These are phyloP conservation scores for Syncephalastrum monosporum DNA, from an alignment of 371 early-diverging fungal species.

Conservation along the genomic window DNA sequence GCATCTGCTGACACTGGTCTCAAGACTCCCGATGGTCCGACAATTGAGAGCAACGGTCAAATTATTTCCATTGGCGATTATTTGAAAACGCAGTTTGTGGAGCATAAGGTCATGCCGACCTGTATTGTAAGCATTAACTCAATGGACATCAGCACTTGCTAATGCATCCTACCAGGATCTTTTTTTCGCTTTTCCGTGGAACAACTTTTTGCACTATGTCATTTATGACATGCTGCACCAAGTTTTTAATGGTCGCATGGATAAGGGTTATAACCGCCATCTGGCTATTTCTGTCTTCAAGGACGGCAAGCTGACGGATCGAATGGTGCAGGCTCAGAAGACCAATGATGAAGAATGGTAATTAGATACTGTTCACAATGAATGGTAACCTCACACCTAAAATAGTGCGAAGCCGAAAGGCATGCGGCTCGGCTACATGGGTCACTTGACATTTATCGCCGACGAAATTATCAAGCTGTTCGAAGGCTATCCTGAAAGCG, in stretches of 20 bases:
- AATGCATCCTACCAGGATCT: slow-evolving; percentile 44
- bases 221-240: slow-evolving; percentile 97
- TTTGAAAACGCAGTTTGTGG: slow-evolving; percentile 65
- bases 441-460: slow-evolving; percentile 93
- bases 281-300: slow-evolving; percentile 78
- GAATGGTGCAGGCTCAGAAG: slow-evolving; percentile 40
- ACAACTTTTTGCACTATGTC: slow-evolving; percentile 95
- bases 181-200: slow-evolving; percentile 91
- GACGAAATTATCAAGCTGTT: slow-evolving; percentile 90
- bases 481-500: slow-evolving; percentile 64
- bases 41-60: slow-evolving; percentile 2
- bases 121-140: slow-evolving; percentile 39
- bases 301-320: slow-evolving; percentile 61
- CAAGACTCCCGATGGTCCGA: background rate
- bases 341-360: slow-evolving; percentile 42
- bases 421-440: slow-evolving; percentile 95
- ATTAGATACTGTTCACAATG: background rate
- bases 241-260: slow-evolving; percentile 83
- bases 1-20: background rate
- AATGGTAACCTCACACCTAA: background rate
- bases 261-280: slow-evolving; percentile 60
- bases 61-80: slow-evolving; percentile 63
- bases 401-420: slow-evolving; percentile 79
- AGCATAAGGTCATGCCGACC: slow-evolving; percentile 61
- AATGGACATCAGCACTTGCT: background rate